Evolutionary conservation across 345 rosid genomes (phyloP), one percentile per base, ranked within the genome.

Genomic region (Orychophragmus violaceus): DNA sequence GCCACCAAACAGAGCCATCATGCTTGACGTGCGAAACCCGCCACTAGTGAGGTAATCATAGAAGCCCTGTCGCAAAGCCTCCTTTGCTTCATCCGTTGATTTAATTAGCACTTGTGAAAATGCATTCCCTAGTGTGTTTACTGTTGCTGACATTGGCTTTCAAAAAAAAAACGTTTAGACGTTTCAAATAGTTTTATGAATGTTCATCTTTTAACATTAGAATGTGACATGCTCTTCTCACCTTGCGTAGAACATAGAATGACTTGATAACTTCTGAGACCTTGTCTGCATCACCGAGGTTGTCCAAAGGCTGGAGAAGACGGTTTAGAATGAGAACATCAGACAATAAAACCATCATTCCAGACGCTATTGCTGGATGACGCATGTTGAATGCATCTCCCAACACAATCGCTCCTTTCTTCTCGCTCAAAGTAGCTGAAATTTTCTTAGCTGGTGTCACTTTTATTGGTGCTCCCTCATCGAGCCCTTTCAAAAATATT

Each of bases 371-470:
- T 62, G 37, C 60, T 52, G 84, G 84, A 69, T 83, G 87, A 1
- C 82, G 82, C 80, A 81, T 81, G 67, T 81, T 81, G 77, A 78
- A 78, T 62, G 84, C 80, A 69, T 80, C 84, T 41, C 87, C 87
- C 71, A 80, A 71, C 16, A 83, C 55, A 64, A 80, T 66, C 16
- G 81, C 84, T 22, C 87, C 83, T 19, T 78, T 76, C 23, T 69
- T 81, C 5, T 72, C 60, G 14, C 72, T 74, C 24, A 81, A 74
- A 62, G 70, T 79, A 59, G 81, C 84, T 18, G 56, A 41, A 83
- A 81, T 76, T 32, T 63, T 70, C 59, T 77, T 76, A 35, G 77
- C 68, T 41, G 75, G 70, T 56, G 71, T 64, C 35, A 76, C 50
- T 70, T 71, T 76, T n/a, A 81, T 70, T 3, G 63, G 55, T 46